Conservation (phyloP, 345 rosid species). For the Salix koriyanagi region DNA sequence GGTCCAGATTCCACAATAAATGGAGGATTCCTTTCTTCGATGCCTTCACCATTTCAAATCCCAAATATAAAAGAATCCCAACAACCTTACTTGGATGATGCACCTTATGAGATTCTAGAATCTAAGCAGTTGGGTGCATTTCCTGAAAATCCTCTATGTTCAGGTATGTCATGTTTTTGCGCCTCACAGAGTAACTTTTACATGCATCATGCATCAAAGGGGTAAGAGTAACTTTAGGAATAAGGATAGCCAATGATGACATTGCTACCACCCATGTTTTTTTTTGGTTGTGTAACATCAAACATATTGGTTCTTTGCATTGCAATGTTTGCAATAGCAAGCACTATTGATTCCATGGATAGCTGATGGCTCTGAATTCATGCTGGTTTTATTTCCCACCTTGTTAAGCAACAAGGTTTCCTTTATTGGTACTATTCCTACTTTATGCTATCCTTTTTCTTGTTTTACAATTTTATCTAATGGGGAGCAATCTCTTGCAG, state of each 20-base stretch:
- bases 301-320: not conserved
- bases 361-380: not conserved
- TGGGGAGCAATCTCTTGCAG: conserved; percentile 29
- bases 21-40: conserved; percentile 50
- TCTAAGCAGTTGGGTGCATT: conserved; percentile 24
- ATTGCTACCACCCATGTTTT: not conserved
- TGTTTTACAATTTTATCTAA: not conserved
- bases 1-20: conserved; percentile 86
- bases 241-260: not conserved
- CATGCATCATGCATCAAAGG: not conserved
- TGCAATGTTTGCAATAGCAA: not conserved
- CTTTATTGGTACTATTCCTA: not conserved
- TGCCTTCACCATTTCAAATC: conserved; percentile 66
- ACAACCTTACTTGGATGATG: conserved; percentile 37
- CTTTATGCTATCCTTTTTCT: not conserved
- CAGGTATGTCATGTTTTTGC: conserved; percentile 37
- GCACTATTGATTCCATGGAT: not conserved
- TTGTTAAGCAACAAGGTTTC: not conserved
- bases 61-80: conserved; percentile 51
- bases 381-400: not conserved
- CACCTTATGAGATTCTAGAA: conserved; percentile 32
- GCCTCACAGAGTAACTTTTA: not conserved
- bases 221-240: not conserved
- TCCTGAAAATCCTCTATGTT: conserved; percentile 33
- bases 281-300: not conserved